Percentiles rank a stretch among this genome's conserved stretches.
Evolutionary conservation across 768 basidiomycete species (phyloP).

Genomic region (Scleroderma bovista): DNA sequence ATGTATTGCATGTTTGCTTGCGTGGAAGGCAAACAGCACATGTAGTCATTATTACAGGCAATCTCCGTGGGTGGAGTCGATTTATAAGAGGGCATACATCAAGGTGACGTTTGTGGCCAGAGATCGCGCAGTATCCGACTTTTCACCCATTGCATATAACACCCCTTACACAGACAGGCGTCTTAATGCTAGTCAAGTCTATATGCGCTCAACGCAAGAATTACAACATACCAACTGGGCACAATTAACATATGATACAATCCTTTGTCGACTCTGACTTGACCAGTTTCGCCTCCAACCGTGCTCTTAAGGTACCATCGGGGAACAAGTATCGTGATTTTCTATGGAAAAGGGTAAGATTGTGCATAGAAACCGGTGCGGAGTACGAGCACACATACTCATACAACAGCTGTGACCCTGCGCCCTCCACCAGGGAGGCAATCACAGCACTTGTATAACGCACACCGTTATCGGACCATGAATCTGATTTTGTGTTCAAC

Average conservation of each 20-base stretch:
- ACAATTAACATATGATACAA: slow-evolving; percentile 35
- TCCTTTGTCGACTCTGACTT: slow-evolving; percentile 30
- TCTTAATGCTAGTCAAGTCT: too few relatives aligned
- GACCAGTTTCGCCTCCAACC: slow-evolving; percentile 41
- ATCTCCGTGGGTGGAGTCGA: too few relatives aligned
- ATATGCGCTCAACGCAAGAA: neutral
- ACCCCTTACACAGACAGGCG: too few relatives aligned
- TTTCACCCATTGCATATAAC: too few relatives aligned
- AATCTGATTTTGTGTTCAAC: slow-evolving; percentile 1
- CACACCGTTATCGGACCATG: slow-evolving; percentile 7
- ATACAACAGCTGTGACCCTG: slow-evolving; percentile 43
- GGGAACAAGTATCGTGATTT: slow-evolving; percentile 41
- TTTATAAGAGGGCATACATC: too few relatives aligned
- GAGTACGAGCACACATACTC: slow-evolving; percentile 38
- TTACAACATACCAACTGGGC: neutral
- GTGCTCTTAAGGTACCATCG: slow-evolving; percentile 38
- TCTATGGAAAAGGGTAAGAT: slow-evolving; percentile 13
- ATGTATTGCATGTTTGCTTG: too few relatives aligned
- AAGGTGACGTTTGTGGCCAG: too few relatives aligned
- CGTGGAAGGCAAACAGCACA: too few relatives aligned
- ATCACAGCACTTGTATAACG: slow-evolving; percentile 24
- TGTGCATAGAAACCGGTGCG: neutral
- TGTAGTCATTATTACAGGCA: too few relatives aligned
- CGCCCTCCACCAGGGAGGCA: slow-evolving; percentile 34
- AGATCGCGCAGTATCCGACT: too few relatives aligned